These are phyloP conservation scores for Ascochyta koolunga DNA, from an alignment of 2,329 filamentous ascomycete species.

Conservation along the genomic window DNA sequence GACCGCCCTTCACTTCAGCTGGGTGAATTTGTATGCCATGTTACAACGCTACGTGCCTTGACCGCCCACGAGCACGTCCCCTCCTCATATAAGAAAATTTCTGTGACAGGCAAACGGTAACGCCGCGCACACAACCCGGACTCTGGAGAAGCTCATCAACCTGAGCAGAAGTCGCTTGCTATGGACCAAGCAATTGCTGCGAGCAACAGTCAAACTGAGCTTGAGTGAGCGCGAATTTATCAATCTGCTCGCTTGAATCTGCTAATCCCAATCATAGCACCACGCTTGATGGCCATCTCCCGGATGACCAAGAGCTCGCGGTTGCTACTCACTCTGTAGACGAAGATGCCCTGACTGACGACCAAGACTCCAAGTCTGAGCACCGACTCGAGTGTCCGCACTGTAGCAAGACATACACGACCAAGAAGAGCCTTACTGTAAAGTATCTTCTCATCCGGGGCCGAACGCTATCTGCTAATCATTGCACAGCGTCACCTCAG, in stretches of 20 bases:
- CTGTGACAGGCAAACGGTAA: background rate
- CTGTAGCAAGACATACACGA: background rate
- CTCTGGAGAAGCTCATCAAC: background rate
- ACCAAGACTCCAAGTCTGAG: background rate
- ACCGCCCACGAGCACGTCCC: background rate
- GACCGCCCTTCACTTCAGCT: conserved; percentile 1
- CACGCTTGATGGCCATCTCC: background rate
- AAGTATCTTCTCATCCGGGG: background rate
- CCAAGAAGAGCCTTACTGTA: conserved; percentile 2
- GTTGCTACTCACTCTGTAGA: background rate
- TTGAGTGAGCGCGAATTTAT: background rate
- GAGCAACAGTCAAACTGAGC: background rate
- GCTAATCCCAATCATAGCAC: background rate
- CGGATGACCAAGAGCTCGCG: background rate
- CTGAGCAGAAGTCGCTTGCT: background rate
- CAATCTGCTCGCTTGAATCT: background rate
- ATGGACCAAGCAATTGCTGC: background rate
- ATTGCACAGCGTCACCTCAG: background rate
- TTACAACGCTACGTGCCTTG: conserved; percentile 1
- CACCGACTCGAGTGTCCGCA: background rate
- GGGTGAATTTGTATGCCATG: background rate
- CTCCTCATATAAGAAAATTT: background rate
- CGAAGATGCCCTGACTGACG: background rate
- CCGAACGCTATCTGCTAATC: background rate
- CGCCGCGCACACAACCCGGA: background rate